Base-by-base conservation (phyloP, 2,329 filamentous ascomycete species). In the Thelonectria blattea region DNA sequence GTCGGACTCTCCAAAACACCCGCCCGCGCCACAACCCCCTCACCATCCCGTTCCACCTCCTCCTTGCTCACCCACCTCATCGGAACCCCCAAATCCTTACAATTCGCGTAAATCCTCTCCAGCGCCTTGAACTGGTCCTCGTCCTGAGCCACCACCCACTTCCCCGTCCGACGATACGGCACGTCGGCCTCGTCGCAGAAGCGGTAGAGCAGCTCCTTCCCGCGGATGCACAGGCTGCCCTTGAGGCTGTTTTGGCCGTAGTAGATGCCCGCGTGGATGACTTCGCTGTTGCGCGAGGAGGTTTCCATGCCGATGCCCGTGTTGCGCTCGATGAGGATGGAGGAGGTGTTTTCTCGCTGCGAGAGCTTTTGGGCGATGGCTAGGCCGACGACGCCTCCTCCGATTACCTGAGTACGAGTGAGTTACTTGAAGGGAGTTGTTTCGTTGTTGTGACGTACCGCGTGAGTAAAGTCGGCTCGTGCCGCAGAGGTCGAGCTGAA, bases 251-350 rank as follows among this genome's bases (percentile, higher is more conserved):
- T 76, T 7, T 82, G 74, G n/a, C 91, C 91, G 76, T 97, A 97
- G 83, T 97, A 98, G 64, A 98, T 84, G 15, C 95, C 95, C 1
- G 92, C 95, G 75, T 99, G 95, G 68, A 99, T 95, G 56, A 98
- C 95, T 83, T 98, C 93, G 72, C 91, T 94, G 80, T 97, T 97
- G 66, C 93, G 88, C 66, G 90, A 91, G 64, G 90, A 93, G 0
- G 92, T 97, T 79, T 97, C 93, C 34, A 88, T 95, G 54, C 93
- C 93, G 20, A 91, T 83, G 51, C 84, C 82, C 20, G 81, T 76
- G 79, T 97, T 91, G 24, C 91, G 87, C 77, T 97, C 93, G 2
- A 97, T 86, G 54, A 97, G 81, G 11, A 97, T 82, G 0, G 91
- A 94, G 3, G 85, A 86, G 5, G 83, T 83, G 20, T 82, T 79